phyloP scores from a whole-genome alignment of 106 monocot species.

The Platanthera guangdongensis region DNA sequence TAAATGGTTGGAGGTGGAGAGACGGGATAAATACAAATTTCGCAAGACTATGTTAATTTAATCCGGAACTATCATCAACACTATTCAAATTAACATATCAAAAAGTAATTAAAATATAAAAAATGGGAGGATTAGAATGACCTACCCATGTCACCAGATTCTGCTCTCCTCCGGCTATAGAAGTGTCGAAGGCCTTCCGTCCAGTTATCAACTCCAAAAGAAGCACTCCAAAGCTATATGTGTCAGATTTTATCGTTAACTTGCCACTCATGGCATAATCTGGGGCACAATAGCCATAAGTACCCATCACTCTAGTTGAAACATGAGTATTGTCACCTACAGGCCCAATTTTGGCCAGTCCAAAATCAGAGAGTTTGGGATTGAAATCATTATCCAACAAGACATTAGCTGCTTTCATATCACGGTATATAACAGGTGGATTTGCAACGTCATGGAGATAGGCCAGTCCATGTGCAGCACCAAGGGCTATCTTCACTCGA shows the following conservation, averaged over 20 bases:
- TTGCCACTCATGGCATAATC: conserved; percentile 69
- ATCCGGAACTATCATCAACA: not conserved
- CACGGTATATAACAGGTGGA: conserved; percentile 66
- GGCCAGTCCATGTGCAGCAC: conserved; percentile 49
- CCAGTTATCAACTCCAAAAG: conserved; percentile 61
- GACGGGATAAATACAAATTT: too few species aligned
- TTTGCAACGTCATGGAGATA: conserved; percentile 62
- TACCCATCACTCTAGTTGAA: conserved; percentile 77
- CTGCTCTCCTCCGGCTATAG: conserved; percentile 30
- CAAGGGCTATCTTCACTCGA: conserved; percentile 59
- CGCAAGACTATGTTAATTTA: too few species aligned
- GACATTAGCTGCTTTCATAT: conserved; percentile 66
- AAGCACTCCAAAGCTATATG: conserved; percentile 68
- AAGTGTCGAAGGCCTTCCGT: conserved; percentile 38
- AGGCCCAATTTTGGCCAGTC: conserved; percentile 69
- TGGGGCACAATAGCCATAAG: conserved; percentile 73
- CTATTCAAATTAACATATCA: not conserved
- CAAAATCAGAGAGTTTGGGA: conserved; percentile 73
- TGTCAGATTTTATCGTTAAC: conserved; percentile 59
- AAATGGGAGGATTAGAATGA: not conserved
- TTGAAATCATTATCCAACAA: conserved; percentile 49
- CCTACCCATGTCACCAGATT: conserved; percentile 59
- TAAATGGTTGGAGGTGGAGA: too few species aligned
- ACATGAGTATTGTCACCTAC: conserved; percentile 72
- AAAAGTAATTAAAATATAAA: not conserved